Base-by-base conservation (phyloP, 345 rosid genomes). In the Bruguiera sexangula region DNA sequence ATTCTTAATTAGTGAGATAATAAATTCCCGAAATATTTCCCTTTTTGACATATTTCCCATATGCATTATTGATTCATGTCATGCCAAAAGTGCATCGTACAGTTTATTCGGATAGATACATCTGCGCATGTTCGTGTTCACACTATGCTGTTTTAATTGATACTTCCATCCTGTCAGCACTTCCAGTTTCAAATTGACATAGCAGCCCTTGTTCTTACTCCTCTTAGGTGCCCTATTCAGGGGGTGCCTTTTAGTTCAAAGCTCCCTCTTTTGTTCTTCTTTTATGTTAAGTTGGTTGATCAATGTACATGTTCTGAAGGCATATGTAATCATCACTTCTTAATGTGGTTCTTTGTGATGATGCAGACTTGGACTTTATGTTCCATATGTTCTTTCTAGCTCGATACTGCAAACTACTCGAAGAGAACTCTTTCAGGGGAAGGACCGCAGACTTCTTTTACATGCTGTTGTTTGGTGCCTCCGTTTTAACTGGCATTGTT, bases 361-460 rank as follows among this genome's bases (percentile, higher is more conserved):
- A 68, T 22, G 59, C 84, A 92, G 99, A 96, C 84, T 77, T 96
- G 85, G 99, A 92, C 80, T 96, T 96, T 79, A 74, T 92, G 93
- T 96, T 96, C 75, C 99, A 90, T 72, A 96, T 96, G 99, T 96
- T 96, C 85, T 96, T 96, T 74, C 97, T 92, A 22, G 95, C 96
- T 46, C 95, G 98, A 20, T 96, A 96, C 87, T 96, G 97, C 87
- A 95, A 95, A 73, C 94, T 95, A 70, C 96, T 92, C 0, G 99
- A 95, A 82, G 98, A 95, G 82, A 95, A 95, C 81, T 89, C 99
- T 8, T 95, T 95, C 74, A 80, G 99, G 85, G 98, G 97, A 66
- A 90, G 92, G 82, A 95, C 98, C 22, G 99, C 99, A 0, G 97
- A 95, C 82, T 95, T 95, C 82, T 90, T 95, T 72, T 95, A 90